Conservation (phyloP, 805 yeast species). For the Lachancea sp. region DNA sequence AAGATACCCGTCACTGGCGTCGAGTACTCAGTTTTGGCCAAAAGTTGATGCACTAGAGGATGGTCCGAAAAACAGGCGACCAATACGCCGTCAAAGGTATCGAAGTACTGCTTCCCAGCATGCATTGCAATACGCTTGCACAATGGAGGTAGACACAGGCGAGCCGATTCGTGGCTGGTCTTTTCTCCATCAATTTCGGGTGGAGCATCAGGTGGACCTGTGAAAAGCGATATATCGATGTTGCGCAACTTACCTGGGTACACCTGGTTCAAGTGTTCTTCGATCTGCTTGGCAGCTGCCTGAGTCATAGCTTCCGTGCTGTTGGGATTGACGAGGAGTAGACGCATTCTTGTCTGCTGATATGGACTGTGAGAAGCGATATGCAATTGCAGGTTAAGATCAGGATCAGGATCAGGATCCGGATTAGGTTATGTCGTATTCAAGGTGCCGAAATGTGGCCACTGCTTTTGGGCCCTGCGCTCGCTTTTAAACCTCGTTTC, state of each 20-base stretch:
- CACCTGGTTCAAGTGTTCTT: constrained; percentile 9
- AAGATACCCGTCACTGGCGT: constrained; percentile 18
- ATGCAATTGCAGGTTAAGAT: too few species aligned
- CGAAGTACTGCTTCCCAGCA: constrained; percentile 14
- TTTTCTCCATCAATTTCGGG: constrained; percentile 20
- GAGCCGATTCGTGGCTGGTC: constrained; percentile 16
- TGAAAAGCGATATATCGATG: constrained; percentile 9
- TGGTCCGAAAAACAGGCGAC: constrained; percentile 27
- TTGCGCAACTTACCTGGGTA: constrained; percentile 3
- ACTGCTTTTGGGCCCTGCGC: too few species aligned
- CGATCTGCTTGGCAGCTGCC: constrained; percentile 11
- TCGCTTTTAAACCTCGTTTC: too few species aligned
- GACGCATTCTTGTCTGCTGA: constrained; percentile 6
- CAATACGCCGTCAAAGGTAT: constrained; percentile 20
- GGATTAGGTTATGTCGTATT: too few species aligned
- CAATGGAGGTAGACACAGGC: constrained; percentile 19
- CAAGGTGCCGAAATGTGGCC: too few species aligned
- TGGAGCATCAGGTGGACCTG: constrained; percentile 23
- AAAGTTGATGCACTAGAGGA: constrained; percentile 18
- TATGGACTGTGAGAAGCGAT: too few species aligned
- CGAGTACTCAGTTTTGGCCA: constrained; percentile 8
- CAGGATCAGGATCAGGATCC: too few species aligned
- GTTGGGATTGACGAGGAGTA: constrained; percentile 24
- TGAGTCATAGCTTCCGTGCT: constrained; percentile 22
- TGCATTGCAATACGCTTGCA: too few species aligned